Conservation (phyloP, 306 rosid species). For the Acacia acuminata region DNA sequence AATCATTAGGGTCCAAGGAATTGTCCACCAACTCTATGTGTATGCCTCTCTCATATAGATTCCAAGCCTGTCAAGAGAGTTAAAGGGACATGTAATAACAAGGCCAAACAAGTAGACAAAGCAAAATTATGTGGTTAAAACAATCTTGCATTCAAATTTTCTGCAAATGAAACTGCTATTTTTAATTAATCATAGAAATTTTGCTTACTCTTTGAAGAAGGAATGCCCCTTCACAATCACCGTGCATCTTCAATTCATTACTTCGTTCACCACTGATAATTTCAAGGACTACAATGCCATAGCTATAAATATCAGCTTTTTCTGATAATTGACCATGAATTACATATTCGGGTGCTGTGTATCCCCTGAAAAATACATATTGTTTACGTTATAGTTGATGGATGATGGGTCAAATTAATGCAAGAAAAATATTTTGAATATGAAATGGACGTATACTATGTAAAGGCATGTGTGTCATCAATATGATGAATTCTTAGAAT, state of each 20-base stretch:
- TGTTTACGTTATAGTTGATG: background rate
- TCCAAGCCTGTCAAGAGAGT: constrained; percentile 52
- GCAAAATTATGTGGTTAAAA: background rate
- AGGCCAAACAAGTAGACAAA: background rate
- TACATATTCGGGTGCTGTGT: constrained; percentile 74
- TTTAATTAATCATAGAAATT: too few species aligned
- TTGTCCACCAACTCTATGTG: background rate
- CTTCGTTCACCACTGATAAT: constrained; percentile 59
- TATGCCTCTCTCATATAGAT: constrained; percentile 39
- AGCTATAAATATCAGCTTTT: constrained; percentile 67
- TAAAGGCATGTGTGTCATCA: background rate
- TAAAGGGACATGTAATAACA: background rate
- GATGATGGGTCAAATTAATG: background rate
- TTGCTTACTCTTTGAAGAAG: background rate
- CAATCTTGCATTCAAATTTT: background rate
- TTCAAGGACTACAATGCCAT: constrained; percentile 61
- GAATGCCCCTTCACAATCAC: constrained; percentile 30
- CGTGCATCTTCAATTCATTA: constrained; percentile 39
- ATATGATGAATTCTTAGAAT: too few species aligned
- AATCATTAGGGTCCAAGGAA: background rate
- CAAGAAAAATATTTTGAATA: too few species aligned
- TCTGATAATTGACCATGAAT: constrained; percentile 66
- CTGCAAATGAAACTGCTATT: background rate
- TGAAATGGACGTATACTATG: too few species aligned
- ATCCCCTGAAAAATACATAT: constrained; percentile 48